These are phyloP conservation scores for Paxillus involutus DNA, from an alignment of 768 basidiomycete genomes.

Conservation along the genomic window DNA sequence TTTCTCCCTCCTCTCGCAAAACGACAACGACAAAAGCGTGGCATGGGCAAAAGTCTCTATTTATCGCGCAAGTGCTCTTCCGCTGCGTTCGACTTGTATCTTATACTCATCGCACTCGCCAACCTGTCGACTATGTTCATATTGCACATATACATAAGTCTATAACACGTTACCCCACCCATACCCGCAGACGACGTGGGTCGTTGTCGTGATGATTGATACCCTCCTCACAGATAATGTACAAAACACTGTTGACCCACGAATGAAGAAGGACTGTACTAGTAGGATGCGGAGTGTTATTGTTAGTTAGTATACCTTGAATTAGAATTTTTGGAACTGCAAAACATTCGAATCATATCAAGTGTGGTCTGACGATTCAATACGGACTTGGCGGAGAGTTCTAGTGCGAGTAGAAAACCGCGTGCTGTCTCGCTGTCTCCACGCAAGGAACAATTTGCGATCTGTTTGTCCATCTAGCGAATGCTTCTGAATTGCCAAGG, in stretches of 20 bases:
- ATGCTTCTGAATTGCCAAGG: background rate
- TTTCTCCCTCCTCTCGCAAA: constrained; percentile 17
- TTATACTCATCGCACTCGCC: constrained; percentile 20
- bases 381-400: background rate
- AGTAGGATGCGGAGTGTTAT: constrained; percentile 32
- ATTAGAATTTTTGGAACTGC: constrained; percentile 32
- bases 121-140: constrained; percentile 27
- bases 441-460: background rate
- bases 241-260: constrained; percentile 25
- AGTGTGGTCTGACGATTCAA: background rate
- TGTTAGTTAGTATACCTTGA: constrained; percentile 34
- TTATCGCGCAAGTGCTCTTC: constrained; percentile 20
- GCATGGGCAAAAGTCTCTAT: constrained; percentile 20
- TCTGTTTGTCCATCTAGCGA: background rate
- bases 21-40: constrained; percentile 24
- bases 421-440: background rate
- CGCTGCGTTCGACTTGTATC: constrained; percentile 26
- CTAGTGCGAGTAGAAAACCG: background rate
- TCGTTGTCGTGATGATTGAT: constrained; percentile 34
- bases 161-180: constrained; percentile 15
- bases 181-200: constrained; percentile 11
- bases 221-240: constrained; percentile 26
- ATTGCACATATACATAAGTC: constrained; percentile 29
- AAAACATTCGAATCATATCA: background rate
- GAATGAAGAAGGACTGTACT: constrained; percentile 31